phyloP scores from a whole-genome alignment of 768 basidiomycete genomes.

The Russula brevipes region DNA sequence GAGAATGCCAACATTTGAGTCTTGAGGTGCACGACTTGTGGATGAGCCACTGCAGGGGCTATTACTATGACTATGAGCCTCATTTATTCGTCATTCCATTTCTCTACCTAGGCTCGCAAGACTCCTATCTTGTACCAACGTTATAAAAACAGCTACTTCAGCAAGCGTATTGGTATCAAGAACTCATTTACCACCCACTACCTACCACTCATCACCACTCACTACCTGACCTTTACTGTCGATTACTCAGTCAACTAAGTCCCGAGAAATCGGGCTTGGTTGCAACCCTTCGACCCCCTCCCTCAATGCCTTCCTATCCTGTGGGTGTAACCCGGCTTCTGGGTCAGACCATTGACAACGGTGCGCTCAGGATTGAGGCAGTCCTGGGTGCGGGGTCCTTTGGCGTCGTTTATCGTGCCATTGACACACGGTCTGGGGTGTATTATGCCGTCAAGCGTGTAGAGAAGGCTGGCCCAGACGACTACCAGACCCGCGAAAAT shows the following conservation, averaged over 20 bases:
- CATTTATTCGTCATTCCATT: too few species aligned
- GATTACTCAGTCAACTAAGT: neutral
- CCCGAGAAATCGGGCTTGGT: constrained; percentile 8
- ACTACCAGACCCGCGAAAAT: constrained; percentile 53
- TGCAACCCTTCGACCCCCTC: neutral
- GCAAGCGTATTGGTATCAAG: too few species aligned
- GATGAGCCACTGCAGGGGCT: too few species aligned
- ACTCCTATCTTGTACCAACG: too few species aligned
- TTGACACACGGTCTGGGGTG: constrained; percentile 39
- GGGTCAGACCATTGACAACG: constrained; percentile 56
- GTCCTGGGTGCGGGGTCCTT: constrained; percentile 93
- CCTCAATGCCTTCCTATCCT: neutral
- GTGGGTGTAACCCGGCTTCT: neutral
- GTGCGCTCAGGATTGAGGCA: constrained; percentile 72
- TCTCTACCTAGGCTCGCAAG: too few species aligned
- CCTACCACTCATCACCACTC: neutral
- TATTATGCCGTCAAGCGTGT: constrained; percentile 89
- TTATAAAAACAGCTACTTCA: too few species aligned
- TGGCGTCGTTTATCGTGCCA: constrained; percentile 87
- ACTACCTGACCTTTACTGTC: neutral
- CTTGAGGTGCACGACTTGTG: too few species aligned
- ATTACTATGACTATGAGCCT: too few species aligned
- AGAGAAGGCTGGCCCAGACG: constrained; percentile 38
- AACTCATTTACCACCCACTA: too few species aligned
- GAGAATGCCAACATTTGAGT: too few species aligned